A percentile compares a stretch with the other conserved stretches of the same genome.
Conservation (phyloP, 805 yeast genomes). For the Wickerhamomyces chambardii region DNA sequence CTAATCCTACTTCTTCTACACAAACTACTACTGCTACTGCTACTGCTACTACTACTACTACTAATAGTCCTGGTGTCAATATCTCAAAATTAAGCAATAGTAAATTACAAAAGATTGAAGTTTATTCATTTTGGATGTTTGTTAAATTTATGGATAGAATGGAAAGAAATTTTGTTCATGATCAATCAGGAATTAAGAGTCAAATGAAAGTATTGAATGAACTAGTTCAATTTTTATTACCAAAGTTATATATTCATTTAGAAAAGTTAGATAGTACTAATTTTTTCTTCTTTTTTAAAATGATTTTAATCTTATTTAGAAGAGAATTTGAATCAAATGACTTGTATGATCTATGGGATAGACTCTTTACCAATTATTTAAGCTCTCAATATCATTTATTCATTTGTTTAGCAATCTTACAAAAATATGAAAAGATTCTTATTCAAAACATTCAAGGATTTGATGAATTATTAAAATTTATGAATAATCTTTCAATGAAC, state of each 20-base stretch:
- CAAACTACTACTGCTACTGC: too few relatives aligned
- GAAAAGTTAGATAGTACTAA: constrained; percentile 85
- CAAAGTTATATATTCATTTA: constrained; percentile 72
- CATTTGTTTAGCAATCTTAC: constrained; percentile 81
- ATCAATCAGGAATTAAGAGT: constrained; percentile 86
- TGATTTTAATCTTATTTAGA: constrained; percentile 93
- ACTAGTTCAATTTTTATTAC: constrained; percentile 84
- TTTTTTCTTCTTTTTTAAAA: constrained; percentile 87
- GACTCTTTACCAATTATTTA: constrained; percentile 80
- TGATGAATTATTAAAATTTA: constrained; percentile 87
- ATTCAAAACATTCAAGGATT: constrained; percentile 66
- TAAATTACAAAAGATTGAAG: constrained; percentile 47
- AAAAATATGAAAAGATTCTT: constrained; percentile 75
- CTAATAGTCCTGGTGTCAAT: constrained; percentile 17
- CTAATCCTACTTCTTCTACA: too few relatives aligned
- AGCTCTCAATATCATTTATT: constrained; percentile 85
- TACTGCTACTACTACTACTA: too few relatives aligned
- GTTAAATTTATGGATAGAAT: constrained; percentile 82
- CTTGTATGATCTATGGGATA: constrained; percentile 82
- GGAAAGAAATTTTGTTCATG: constrained; percentile 90
- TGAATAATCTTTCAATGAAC: constrained; percentile 80
- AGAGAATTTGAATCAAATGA: constrained; percentile 81
- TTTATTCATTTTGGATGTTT: constrained; percentile 84
- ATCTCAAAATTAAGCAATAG: constrained; percentile 14
- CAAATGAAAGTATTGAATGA: constrained; percentile 83